Percentiles rank a stretch among this genome's conserved stretches.
These are phyloP conservation scores for Xylaria sp. DNA, from an alignment of 2,329 filamentous ascomycete species.

Conservation along the genomic window DNA sequence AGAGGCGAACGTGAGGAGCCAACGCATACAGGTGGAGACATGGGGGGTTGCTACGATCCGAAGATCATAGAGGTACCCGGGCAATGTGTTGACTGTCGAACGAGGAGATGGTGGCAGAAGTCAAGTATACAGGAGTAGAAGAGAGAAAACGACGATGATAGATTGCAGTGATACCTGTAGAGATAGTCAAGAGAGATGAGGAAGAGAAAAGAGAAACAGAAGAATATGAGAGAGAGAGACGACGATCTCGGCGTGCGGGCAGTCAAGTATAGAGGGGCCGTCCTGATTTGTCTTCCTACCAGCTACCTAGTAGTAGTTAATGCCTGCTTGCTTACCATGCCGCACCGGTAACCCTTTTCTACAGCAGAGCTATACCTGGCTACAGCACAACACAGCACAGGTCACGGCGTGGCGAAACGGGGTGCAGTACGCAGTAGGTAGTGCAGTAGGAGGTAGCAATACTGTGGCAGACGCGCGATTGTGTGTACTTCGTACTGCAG, in stretches of 20 bases:
- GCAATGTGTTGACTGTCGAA: neutral
- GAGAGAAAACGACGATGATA: slow-evolving; percentile 17
- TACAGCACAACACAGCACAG: slow-evolving; percentile 11
- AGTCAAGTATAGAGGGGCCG: neutral
- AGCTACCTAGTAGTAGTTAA: neutral
- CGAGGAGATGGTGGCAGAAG: slow-evolving; percentile 14
- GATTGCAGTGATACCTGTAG: slow-evolving; percentile 5
- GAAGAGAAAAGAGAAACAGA: neutral
- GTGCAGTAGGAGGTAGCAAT: slow-evolving; percentile 24
- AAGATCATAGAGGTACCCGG: slow-evolving; percentile 1
- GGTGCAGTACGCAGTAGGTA: neutral
- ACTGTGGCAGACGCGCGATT: slow-evolving; percentile 20
- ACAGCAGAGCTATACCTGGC: neutral
- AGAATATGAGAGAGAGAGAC: slow-evolving; percentile 3
- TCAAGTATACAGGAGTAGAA: neutral
- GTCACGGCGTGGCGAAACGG: slow-evolving; percentile 21
- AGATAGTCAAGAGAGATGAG: slow-evolving; percentile 18
- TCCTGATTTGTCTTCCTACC: neutral
- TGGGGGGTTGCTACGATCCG: slow-evolving; percentile 7
- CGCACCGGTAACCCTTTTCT: neutral
- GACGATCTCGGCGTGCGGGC: slow-evolving; percentile 15
- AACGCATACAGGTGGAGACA: slow-evolving; percentile 20
- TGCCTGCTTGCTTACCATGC: neutral
- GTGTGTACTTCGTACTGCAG: neutral
- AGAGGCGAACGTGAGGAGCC: slow-evolving; percentile 24